phyloP scores from a whole-genome alignment of 495 filamentous ascomycete genomes.

The Lasiosphaeria ovina region DNA sequence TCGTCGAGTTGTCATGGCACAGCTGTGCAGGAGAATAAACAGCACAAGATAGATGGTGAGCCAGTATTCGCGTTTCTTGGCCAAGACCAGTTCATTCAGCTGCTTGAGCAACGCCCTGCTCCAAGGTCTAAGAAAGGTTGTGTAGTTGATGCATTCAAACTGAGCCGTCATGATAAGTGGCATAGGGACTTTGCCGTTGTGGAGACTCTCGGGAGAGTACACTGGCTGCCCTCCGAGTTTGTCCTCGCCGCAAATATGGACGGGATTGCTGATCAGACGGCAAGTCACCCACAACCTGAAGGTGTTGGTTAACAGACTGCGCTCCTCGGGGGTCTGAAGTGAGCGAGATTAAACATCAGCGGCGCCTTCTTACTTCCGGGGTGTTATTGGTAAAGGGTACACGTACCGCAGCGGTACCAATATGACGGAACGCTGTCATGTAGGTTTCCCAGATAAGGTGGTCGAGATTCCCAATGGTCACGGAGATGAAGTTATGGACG shows the following conservation, averaged over 20 bases:
- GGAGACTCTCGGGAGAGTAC: slow-evolving; percentile 13
- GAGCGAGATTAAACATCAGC: not conserved
- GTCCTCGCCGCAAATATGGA: slow-evolving; percentile 24
- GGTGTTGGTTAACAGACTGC: slow-evolving; percentile 21
- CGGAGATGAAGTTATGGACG: slow-evolving; percentile 17
- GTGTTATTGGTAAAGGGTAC: not conserved
- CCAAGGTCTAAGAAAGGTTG: slow-evolving; percentile 24
- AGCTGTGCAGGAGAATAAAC: slow-evolving; percentile 32
- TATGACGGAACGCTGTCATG: slow-evolving; percentile 22
- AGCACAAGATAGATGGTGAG: slow-evolving; percentile 28
- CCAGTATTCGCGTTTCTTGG: slow-evolving; percentile 30
- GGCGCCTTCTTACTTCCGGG: not conserved
- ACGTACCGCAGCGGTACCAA: slow-evolving; percentile 15
- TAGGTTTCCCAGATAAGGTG: slow-evolving; percentile 27
- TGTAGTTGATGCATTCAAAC: slow-evolving; percentile 31
- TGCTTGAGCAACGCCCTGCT: slow-evolving; percentile 28
- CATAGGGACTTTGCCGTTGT: slow-evolving; percentile 22
- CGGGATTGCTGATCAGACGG: slow-evolving; percentile 26
- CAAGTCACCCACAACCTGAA: slow-evolving; percentile 30
- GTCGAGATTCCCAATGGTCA: slow-evolving; percentile 18
- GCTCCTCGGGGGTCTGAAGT: slow-evolving; percentile 22
- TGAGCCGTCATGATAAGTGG: slow-evolving; percentile 29
- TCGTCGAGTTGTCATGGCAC: slow-evolving; percentile 26
- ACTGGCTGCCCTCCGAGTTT: slow-evolving; percentile 20
- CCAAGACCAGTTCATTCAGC: slow-evolving; percentile 28